A percentile compares a stretch with the other conserved stretches of the same genome.
phyloP scores from a whole-genome alignment of 2,329 filamentous ascomycete genomes.

The Colletotrichum nymphaeae region DNA sequence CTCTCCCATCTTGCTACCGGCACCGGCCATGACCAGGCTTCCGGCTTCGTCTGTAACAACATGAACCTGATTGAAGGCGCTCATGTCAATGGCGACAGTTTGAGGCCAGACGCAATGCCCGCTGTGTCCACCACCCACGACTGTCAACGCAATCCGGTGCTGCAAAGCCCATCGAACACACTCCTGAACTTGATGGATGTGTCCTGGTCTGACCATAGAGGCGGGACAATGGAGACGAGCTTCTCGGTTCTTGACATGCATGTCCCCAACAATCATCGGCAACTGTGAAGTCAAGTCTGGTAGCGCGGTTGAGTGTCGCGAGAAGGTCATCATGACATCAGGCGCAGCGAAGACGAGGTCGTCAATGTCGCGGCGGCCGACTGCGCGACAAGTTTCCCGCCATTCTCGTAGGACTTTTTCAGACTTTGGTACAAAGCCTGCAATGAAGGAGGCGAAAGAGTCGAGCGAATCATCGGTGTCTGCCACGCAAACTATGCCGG shows the following conservation, averaged over 20 bases:
- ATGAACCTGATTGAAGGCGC: constrained; percentile 62
- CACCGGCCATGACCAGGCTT: constrained; percentile 59
- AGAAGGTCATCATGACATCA: constrained; percentile 63
- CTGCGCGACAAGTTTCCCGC: constrained; percentile 62
- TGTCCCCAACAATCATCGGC: constrained; percentile 44
- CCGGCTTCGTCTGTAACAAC: constrained; percentile 46
- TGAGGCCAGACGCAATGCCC: constrained; percentile 66
- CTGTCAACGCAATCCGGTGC: constrained; percentile 55
- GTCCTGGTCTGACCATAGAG: constrained; percentile 56
- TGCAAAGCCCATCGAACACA: constrained; percentile 68
- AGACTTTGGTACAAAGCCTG: constrained; percentile 54
- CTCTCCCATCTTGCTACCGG: constrained; percentile 67
- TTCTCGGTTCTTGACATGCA: constrained; percentile 62
- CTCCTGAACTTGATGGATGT: constrained; percentile 60
- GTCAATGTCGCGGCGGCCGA: constrained; percentile 53
- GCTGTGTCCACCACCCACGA: constrained; percentile 70
- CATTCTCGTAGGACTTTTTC: constrained; percentile 50
- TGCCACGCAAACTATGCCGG: constrained; percentile 53
- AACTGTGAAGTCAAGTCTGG: constrained; percentile 55
- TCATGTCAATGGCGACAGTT: constrained; percentile 69
- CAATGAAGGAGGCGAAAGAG: constrained; percentile 63
- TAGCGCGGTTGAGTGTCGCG: constrained; percentile 54
- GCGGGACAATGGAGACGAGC: constrained; percentile 58
- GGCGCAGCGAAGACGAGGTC: constrained; percentile 62
- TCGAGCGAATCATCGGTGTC: constrained; percentile 60